Base-by-base conservation (phyloP, 331 rosid genomes). In the Arachis monticola region DNA sequence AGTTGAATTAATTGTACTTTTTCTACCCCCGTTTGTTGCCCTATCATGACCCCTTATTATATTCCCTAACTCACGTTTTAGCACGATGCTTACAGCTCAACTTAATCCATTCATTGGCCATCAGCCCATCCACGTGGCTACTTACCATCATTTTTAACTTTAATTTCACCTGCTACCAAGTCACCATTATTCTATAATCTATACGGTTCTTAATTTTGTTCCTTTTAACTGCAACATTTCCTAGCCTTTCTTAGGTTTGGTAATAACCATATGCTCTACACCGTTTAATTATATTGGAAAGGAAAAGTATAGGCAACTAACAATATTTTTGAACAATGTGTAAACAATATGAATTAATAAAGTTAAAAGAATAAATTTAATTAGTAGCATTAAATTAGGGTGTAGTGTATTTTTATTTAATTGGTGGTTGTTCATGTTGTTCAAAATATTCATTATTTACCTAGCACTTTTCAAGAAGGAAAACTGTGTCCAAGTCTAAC, bases 61-160 rank as follows among this genome's bases (percentile, higher is more conserved):
- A 89, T 89, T 91, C 90, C 67, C 79, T 81, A 50, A 32, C 81
- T 87, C 97, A 94, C 99, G 96, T 92, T 92, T 77, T 56, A 48
- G 97, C 97, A 94, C 93, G 97, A 87, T 79, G 93, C 78, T 87
- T 84, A 94, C 97, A 94, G 93, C 99, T 90, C 93, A 86, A 83
- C 92, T 70, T 83, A 55, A 45, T 60, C 67, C n/a, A 80, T 63
- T 13, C 0, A 57, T 51, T 84, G 77, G 72, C 56, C 67, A 67
- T 67, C 80, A 85, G 84, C 78, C 67, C 65, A 52, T 81, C 90
- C 96, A 89, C 92, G 88, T 87, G 86, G 89, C 74, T 13, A 2
- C 5, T 76, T 72, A 14, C 8, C 3, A 58, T 10, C 1, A 12
- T 22, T 60, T 79, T 85, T 85, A 67, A 86, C 87, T 88, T 79